These are phyloP conservation scores for Scytalidium sp. DNA, from an alignment of 2,329 filamentous ascomycete species.

Conservation along the genomic window DNA sequence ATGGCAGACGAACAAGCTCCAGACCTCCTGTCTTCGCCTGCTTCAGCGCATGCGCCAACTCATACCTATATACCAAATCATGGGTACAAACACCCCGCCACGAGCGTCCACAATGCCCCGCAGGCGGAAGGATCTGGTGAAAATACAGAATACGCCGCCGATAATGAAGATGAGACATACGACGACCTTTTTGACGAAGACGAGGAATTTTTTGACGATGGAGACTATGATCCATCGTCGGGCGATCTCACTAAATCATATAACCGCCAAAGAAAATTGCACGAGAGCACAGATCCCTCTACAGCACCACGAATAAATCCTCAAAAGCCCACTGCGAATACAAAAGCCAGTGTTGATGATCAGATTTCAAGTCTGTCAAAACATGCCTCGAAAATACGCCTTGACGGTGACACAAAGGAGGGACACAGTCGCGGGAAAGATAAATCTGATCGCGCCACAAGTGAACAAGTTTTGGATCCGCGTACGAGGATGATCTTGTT, in stretches of 20 bases:
- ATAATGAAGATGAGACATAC: slow-evolving; percentile 39
- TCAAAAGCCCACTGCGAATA: slow-evolving; percentile 78
- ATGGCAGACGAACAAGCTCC: neutral
- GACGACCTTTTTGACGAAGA: slow-evolving; percentile 54
- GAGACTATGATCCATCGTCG: slow-evolving; percentile 53
- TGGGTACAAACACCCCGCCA: slow-evolving; percentile 39
- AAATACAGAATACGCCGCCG: slow-evolving; percentile 27
- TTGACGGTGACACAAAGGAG: slow-evolving; percentile 53
- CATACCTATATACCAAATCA: slow-evolving; percentile 47
- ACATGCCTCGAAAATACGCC: slow-evolving; percentile 80
- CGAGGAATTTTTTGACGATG: slow-evolving; percentile 56
- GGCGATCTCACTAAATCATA: slow-evolving; percentile 77
- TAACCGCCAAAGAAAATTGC: slow-evolving; percentile 75
- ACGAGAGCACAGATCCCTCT: slow-evolving; percentile 40
- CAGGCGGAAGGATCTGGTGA: slow-evolving; percentile 26
- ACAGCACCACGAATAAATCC: slow-evolving; percentile 67
- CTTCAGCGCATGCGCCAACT: slow-evolving; percentile 41
- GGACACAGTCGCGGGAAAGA: slow-evolving; percentile 68
- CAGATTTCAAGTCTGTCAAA: slow-evolving; percentile 81
- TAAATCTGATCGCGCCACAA: slow-evolving; percentile 89
- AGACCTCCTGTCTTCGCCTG: slow-evolving; percentile 23
- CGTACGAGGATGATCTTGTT: slow-evolving; percentile 92
- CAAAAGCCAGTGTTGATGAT: slow-evolving; percentile 76
- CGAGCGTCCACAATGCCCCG: slow-evolving; percentile 28
- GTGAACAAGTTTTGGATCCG: slow-evolving; percentile 91